Percentiles rank a stretch among this genome's conserved stretches.
These are phyloP conservation scores for Penicillium odoratum DNA, from an alignment of 495 filamentous ascomycete genomes.

Conservation along the genomic window DNA sequence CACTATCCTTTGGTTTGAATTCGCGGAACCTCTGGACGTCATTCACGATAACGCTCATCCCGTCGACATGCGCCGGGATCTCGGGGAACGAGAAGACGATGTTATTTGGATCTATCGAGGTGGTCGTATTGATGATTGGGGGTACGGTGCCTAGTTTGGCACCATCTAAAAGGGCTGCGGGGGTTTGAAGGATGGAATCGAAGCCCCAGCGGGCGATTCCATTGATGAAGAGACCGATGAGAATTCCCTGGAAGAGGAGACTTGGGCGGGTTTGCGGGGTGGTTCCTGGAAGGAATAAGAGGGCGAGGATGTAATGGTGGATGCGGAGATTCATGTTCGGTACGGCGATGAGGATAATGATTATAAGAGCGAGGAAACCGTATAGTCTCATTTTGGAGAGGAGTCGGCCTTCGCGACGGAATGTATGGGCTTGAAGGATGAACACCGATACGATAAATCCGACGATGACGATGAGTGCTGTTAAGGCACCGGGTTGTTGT, in stretches of 20 bases:
- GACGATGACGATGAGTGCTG: conserved; percentile 64
- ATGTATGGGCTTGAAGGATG: conserved; percentile 61
- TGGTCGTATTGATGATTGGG: conserved; percentile 40
- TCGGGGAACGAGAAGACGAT: conserved; percentile 51
- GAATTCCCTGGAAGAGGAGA: conserved; percentile 60
- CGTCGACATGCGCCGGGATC: conserved; percentile 44
- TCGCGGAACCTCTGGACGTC: conserved; percentile 54
- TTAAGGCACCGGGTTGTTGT: conserved; percentile 72
- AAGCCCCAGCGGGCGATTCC: conserved; percentile 67
- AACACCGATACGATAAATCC: conserved; percentile 52
- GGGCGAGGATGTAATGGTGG: conserved; percentile 64
- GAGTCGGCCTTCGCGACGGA: conserved; percentile 67
- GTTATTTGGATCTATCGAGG: conserved; percentile 32
- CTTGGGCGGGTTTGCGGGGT: conserved; percentile 57
- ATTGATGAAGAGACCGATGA: conserved; percentile 65
- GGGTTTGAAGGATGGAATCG: conserved; percentile 60
- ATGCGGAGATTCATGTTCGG: conserved; percentile 62
- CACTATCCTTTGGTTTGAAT: conserved; percentile 42
- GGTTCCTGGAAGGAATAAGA: conserved; percentile 59
- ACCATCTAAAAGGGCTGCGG: conserved; percentile 51
- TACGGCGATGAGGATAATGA: conserved; percentile 52
- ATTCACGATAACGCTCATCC: conserved; percentile 58
- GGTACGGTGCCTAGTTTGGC: conserved; percentile 47
- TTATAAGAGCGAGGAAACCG: conserved; percentile 38
- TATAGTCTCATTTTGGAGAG: conserved; percentile 68